Percentiles rank a stretch among this genome's conserved stretches.
Evolutionary conservation across 176 grass and related monocot species (phyloP).

Genomic region (Eleusine coracana): DNA sequence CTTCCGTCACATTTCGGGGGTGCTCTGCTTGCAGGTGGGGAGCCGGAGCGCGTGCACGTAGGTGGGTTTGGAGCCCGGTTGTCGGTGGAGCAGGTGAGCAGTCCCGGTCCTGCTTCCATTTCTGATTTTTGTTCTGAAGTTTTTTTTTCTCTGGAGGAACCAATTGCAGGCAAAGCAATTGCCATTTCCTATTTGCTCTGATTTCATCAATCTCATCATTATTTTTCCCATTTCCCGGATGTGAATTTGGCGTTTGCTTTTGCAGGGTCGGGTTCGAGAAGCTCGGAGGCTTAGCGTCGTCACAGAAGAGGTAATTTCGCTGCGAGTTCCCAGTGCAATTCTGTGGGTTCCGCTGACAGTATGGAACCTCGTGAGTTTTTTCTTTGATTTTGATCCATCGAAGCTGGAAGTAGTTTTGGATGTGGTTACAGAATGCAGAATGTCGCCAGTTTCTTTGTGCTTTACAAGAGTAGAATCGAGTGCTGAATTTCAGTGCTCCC

Average conservation of each 20-base stretch:
- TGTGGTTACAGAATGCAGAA: background rate
- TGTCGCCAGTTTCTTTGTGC: background rate
- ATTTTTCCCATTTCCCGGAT: background rate
- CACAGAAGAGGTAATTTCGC: slow-evolving; percentile 51
- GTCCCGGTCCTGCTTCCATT: background rate
- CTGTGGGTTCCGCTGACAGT: background rate
- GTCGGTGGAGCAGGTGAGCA: slow-evolving; percentile 33
- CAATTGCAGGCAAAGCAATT: background rate
- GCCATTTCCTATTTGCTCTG: background rate
- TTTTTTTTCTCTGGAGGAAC: background rate
- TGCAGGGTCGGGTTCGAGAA: slow-evolving; percentile 46
- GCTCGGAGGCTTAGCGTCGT: slow-evolving; percentile 28
- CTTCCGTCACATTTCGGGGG: background rate
- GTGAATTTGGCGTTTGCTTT: background rate
- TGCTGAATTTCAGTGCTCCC: background rate
- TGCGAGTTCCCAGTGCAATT: background rate
- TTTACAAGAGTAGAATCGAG: background rate
- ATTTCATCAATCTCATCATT: background rate
- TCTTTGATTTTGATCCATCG: background rate
- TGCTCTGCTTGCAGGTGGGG: slow-evolving; percentile 36
- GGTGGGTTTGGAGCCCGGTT: background rate
- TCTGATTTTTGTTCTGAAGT: background rate
- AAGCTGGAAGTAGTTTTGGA: background rate
- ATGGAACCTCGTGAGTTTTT: background rate
- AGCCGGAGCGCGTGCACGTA: background rate